Evolutionary conservation across 1,284 basidiomycete species (phyloP), one percentile per base, ranked within the genome.

Genomic region (Prillingera fragicola): DNA sequence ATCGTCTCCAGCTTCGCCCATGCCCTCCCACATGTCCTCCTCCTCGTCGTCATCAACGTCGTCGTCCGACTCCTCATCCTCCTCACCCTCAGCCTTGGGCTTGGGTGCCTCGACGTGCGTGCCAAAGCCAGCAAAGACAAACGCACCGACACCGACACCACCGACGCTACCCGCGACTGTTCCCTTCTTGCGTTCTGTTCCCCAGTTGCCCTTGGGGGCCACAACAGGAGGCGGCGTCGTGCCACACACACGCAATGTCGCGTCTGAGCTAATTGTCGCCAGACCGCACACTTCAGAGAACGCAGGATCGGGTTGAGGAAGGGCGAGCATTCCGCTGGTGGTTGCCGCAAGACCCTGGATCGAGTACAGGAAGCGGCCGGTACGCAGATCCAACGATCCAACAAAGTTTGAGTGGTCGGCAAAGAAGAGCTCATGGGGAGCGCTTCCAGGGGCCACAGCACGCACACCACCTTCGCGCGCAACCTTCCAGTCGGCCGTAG

Each of bases 361-460:
- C 1, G 80, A 76, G 64, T 86, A 89, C 5, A 80, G 65, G 8
- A 83, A 69, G 35, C 76, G 73, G 0, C 89, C 88, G 34, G 78
- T 87, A 13, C 89, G 78, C 29, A 84, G 56, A 64, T 92, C 89
- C 5, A 91, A 47, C 0, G 84, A 77, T 41, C 77, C 82, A 1
- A 91, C 63, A 57, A 80, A 80, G 32, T 77, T 80, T 5, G 81
- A 81, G 44, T 78, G 75, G 65, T 92, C 89, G 6, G 83, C 76
- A 35, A 85, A 75, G 61, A 88, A 89, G 1, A 80, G 67, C 65
- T 91, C 83, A 60, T 47, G 21, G n/a, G 26, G 25, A 5, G n/a
- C 28, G 14, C 33, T 15, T 7, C 29, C 40, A 23, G 75, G 75
- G 56, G 81, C 77, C 1, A 90, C 65, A 9, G 73, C 60, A 42